Evolutionary conservation across 345 rosid species (phyloP), one percentile per base, ranked within the genome.

Genomic region (Schrenkiella parvula): DNA sequence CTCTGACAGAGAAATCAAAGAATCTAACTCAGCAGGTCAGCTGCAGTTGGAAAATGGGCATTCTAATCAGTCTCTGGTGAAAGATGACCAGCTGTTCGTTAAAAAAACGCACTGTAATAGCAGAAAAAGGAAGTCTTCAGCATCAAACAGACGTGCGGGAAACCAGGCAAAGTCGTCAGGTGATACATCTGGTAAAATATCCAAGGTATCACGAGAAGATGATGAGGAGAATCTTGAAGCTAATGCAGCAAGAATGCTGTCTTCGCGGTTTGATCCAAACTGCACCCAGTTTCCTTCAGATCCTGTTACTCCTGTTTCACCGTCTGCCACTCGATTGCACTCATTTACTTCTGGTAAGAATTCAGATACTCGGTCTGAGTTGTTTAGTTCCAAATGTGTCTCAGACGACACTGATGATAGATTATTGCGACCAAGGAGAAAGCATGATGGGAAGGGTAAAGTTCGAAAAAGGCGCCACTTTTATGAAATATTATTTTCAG

Each of bases 171-270:
- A 83, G 63, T 78, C 80, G 31, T 55, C 79, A 22, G 73, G 70
- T 28, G 79, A 70, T 76, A 51, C 80, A 69, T 66, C 83, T 64
- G 64, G 44, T 32, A 79, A 72, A 73, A 66, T 35, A 51, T 64
- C 81, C 52, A 83, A 74, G 78, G 82, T 69, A 51, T 68, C 79
- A 74, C 81, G 52, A 4, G 92, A 85, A 37, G 97, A 91, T 57
- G 97, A 91, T 68, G 93, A 86, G 81, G 90, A 91, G 82, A 93
- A 93, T 81, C 97, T 93, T 47, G 99, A 89, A 82, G 93, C 87
- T 71, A 93, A 93, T 83, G 99, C 99, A 26, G 99, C 98, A 37
- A 93, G 85, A 83, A 91, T 93, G 98, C 79, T 93, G 22, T 93
- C 96, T 23, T 91, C 96, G 14, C 88, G 97, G 65, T 93, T 93